Percentiles rank a stretch among this genome's conserved stretches.
phyloP scores from a whole-genome alignment of 2,329 filamentous ascomycete genomes.

The Venturia aucupariae region DNA sequence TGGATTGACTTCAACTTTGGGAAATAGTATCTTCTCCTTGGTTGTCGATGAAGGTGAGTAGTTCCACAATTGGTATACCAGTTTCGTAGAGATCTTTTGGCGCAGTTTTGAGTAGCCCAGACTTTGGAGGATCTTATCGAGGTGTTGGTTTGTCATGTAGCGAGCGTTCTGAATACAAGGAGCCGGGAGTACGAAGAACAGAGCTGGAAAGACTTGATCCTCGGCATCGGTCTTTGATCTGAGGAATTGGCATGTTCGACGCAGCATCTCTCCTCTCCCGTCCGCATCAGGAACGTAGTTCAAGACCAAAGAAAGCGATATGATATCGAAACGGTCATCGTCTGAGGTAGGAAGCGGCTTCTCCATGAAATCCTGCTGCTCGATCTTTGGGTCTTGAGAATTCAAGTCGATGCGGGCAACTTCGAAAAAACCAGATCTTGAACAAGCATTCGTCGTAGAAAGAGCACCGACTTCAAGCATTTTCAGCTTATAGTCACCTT shows the following conservation, averaged over 20 bases:
- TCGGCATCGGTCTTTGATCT: constrained; percentile 22
- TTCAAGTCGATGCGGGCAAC: constrained; percentile 83
- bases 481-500: constrained; percentile 34
- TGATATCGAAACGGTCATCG: constrained; percentile 68
- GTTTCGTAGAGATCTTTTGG: constrained; percentile 68
- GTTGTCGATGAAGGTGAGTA: constrained; percentile 23
- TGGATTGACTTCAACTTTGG: constrained; percentile 15
- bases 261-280: constrained; percentile 76
- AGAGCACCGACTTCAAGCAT: constrained; percentile 87
- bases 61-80: constrained; percentile 85
- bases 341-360: constrained; percentile 55
- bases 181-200: constrained; percentile 85
- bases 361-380: constrained; percentile 90
- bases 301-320: constrained; percentile 84
- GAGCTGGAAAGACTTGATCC: constrained; percentile 45
- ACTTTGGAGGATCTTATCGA: constrained; percentile 64
- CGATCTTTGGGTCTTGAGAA: constrained; percentile 71
- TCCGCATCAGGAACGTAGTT: constrained; percentile 82
- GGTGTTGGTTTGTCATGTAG: constrained; percentile 65
- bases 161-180: constrained; percentile 85
- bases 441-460: constrained; percentile 77
- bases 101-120: constrained; percentile 61
- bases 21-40: neutral
- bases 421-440: constrained; percentile 58
- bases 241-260: constrained; percentile 63